Base-by-base conservation (phyloP, 2,329 filamentous ascomycete species). In the Penicillium sp. region DNA sequence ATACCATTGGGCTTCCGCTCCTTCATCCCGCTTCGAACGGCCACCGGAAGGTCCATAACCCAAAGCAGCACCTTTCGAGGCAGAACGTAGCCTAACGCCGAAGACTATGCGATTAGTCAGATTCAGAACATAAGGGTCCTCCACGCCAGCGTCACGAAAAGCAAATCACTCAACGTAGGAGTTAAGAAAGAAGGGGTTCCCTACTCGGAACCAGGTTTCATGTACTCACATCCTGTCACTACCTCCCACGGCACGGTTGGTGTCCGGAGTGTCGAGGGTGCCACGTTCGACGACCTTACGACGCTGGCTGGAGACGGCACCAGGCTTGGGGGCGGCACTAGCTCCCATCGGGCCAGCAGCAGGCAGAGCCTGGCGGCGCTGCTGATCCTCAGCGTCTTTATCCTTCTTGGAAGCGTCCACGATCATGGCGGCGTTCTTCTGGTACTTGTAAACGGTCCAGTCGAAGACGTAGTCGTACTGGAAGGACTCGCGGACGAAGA, bases 391-490 rank as follows among this genome's bases (percentile, higher is more conserved):
- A 17, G 91, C 88, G 38, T 86, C 86, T 63, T 91, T 88, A 60
- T 84, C 82, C 65, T 84, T 85, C 75, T 84, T 87, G 64, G 86
- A 87, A 66, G 89, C 89, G 76, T 93, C 88, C 66, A 90, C 90
- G 75, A 96, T 96, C 71, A 91, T 91, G 80, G 95, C 90, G 53
- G 92, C 92, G 69, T 97, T 97, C 88, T 97, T 97, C 85, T 97
- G 92, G 83, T 97, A 97, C 83, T 97, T 97, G 86, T 97, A 97
- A 70, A 97, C 94, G 58, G 94, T 99, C 94, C 94, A 99, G 80
- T 99, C 94, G 71, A 99, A 99, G 68, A 99, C 94, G 69, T 99
- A 97, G 79, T 99, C 94, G 77, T 99, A 97, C 81, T 99, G 94
- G 87, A 97, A 99, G 54, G 93, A 94, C 78, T 97, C 94, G 61